Conservation (phyloP, 164 flowering plant species). For the Aristolochia fimbriata region DNA sequence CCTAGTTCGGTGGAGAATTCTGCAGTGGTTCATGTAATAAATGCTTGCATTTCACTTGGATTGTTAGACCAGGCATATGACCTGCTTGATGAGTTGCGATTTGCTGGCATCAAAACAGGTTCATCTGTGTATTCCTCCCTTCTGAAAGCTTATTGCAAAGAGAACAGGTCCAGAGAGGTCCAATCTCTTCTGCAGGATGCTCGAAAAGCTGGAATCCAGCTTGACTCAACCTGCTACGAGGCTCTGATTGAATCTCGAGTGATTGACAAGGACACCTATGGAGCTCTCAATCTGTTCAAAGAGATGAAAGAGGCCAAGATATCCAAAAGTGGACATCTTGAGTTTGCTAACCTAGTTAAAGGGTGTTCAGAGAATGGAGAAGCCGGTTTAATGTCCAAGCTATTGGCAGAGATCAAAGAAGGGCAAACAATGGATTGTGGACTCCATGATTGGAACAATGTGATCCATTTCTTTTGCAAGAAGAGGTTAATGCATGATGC, state of each 20-base stretch:
- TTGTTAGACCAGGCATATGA: slow-evolving; percentile 91
- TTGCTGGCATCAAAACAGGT: slow-evolving; percentile 56
- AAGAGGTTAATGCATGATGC: slow-evolving; percentile 95
- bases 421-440: slow-evolving; percentile 64
- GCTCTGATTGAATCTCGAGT: slow-evolving; percentile 55
- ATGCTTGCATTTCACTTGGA: slow-evolving; percentile 72
- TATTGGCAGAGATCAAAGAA: slow-evolving; percentile 74
- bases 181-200: slow-evolving; percentile 66
- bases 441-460: slow-evolving; percentile 92
- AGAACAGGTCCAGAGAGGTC: slow-evolving; percentile 39
- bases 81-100: slow-evolving; percentile 80
- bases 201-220: slow-evolving; percentile 73
- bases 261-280: slow-evolving; percentile 54
- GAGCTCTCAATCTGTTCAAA: slow-evolving; percentile 70
- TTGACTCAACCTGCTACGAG: slow-evolving; percentile 74
- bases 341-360: slow-evolving; percentile 46
- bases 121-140: slow-evolving; percentile 68
- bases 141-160: slow-evolving; percentile 73
- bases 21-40: slow-evolving; percentile 57
- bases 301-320: slow-evolving; percentile 90
- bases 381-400: slow-evolving; percentile 63
- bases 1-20: slow-evolving; percentile 60
- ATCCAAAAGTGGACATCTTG: slow-evolving; percentile 36
- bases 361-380: slow-evolving; percentile 43
- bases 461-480: slow-evolving; percentile 84